Evolutionary conservation across 768 basidiomycete genomes (phyloP), one percentile per base, ranked within the genome.

Genomic region (Boletus tomentosulus): DNA sequence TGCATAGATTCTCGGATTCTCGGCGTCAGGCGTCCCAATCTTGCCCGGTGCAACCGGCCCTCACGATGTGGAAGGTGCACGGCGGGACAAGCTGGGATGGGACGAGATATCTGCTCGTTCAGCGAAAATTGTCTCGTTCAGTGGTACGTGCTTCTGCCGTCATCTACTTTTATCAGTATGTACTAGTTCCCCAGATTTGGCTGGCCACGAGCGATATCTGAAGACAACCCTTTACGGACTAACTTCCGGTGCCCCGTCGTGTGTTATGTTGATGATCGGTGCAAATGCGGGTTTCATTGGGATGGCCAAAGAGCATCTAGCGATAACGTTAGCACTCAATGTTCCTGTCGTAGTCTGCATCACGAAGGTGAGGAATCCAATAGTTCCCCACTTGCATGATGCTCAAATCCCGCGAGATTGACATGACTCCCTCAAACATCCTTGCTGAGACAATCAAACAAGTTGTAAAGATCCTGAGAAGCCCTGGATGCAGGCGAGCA

Each of bases 281-380:
- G 94, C 86, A 8, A 98, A 99, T 67, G 96, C 97, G 2, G 91
- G 91, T 8, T 68, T 92, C 39, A 92, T 92, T 57, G 82, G 91
- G 48, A 92, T 93, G 92, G 91, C 87, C 33, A 93, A 98, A 71
- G 97, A 99, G 69, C 97, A 99, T 70, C 75, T 99, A 11, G 92
- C 97, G 1, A 95, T 98, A 55, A 85, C 96, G 3, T 77, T 99
- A 2, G 97, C 97, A 6, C 73, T 99, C 48, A 92, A 87, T 63
- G 90, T 98, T 1, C 97, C 97, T 3, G 85, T 99, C 22, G 84
- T 92, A 10, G 89, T 95, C 42, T 93, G 92, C 68, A 87, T 98
- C 54, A 98, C 96, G 4, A 98, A 98, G 81, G 92, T 89, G 55
- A 44, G 68, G 35, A 30, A 34, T 6, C 12, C 27, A 44, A 41